Evolutionary conservation across 495 filamentous ascomycete species (phyloP).

Genomic region (Penicillium lividum): DNA sequence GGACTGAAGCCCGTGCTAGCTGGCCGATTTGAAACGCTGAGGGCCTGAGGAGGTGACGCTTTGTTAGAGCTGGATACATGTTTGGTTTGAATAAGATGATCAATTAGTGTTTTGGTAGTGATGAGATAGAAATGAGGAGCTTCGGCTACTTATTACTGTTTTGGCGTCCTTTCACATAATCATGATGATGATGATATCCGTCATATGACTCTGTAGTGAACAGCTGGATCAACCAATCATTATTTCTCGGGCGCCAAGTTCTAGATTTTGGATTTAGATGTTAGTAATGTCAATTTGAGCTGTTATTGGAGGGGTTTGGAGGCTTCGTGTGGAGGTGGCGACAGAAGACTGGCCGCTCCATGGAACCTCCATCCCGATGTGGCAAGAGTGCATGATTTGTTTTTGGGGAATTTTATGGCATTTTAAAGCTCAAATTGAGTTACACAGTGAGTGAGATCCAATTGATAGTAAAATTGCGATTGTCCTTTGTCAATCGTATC

Average conservation of each 20-base stretch:
- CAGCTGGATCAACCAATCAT: background rate
- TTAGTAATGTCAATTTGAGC: background rate
- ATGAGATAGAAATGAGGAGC: background rate
- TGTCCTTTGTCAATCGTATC: too few species aligned
- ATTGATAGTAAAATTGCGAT: too few species aligned
- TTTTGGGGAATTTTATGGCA: too few species aligned
- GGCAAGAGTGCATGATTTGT: background rate
- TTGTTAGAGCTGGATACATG: conserved; percentile 18
- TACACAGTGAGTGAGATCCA: too few species aligned
- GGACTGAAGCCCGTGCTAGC: conserved; percentile 10
- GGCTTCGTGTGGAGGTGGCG: conserved; percentile 19
- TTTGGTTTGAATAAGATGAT: background rate
- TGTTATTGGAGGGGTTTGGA: conserved; percentile 2
- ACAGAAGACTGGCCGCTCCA: conserved; percentile 3
- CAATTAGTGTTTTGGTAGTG: too few species aligned
- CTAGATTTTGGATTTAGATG: background rate
- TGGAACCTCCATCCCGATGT: conserved; percentile 9
- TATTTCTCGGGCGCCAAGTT: background rate
- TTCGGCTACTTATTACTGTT: background rate
- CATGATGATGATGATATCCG: conserved; percentile 17
- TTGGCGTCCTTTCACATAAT: background rate
- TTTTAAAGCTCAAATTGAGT: too few species aligned
- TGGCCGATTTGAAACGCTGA: conserved; percentile 10
- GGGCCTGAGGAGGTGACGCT: conserved; percentile 15
- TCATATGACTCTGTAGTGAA: conserved; percentile 12